Percentiles rank a stretch among this genome's conserved stretches.
Conservation (phyloP, 179 eudicot species). For the Heliamphora pulchella region DNA sequence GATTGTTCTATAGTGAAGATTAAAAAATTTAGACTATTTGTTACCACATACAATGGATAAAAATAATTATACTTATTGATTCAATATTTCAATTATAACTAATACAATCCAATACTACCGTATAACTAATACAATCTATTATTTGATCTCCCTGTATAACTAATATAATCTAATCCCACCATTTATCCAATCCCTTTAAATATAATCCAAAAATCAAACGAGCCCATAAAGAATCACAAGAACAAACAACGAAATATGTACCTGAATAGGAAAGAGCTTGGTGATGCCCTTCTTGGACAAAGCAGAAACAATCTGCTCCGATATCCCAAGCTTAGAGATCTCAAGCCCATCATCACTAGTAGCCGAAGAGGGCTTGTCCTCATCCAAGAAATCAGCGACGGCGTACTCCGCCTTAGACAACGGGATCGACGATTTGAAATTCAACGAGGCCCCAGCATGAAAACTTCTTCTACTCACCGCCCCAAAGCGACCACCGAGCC, state of each 20-base stretch:
- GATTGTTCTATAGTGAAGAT: too few species aligned
- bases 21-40: too few species aligned
- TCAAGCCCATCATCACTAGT: slow-evolving; percentile 50
- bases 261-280: slow-evolving; percentile 95
- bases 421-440: slow-evolving; percentile 33
- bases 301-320: slow-evolving; percentile 41
- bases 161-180: too few species aligned
- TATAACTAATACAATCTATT: too few species aligned
- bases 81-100: too few species aligned
- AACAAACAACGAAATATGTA: background rate
- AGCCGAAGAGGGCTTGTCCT: slow-evolving; percentile 27
- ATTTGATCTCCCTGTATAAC: too few species aligned
- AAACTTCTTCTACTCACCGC: slow-evolving; percentile 8
- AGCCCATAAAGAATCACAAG: too few species aligned
- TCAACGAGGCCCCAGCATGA: slow-evolving; percentile 19
- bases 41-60: too few species aligned
- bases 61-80: too few species aligned
- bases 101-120: too few species aligned
- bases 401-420: slow-evolving; percentile 44
- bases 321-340: slow-evolving; percentile 67
- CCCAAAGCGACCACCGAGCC: background rate
- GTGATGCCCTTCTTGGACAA: slow-evolving; percentile 63
- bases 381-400: slow-evolving; percentile 46
- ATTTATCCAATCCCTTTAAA: too few species aligned
- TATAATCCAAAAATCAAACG: too few species aligned